Percentiles rank a stretch among this genome's conserved stretches.
Evolutionary conservation across 2,329 filamentous ascomycete species (phyloP).

Genomic region (Chaetothyriales sp.): DNA sequence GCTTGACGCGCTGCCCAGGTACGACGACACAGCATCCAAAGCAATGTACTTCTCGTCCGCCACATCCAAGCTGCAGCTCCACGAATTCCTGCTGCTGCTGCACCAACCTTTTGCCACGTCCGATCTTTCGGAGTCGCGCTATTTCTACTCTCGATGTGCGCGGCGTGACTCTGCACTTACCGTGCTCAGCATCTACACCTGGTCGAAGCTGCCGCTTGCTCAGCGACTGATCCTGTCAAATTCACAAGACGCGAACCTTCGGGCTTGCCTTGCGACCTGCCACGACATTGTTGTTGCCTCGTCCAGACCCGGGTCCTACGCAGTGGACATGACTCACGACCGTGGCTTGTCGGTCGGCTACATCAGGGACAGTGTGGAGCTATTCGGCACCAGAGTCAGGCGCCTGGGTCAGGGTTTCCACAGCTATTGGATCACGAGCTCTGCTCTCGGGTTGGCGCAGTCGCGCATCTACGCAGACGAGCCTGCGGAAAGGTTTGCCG

Average conservation of each 20-base stretch:
- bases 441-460: slow-evolving; percentile 19
- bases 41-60: slow-evolving; percentile 45
- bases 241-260: slow-evolving; percentile 2
- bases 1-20: slow-evolving; percentile 15
- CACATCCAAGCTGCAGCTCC: slow-evolving; percentile 18
- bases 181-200: slow-evolving; percentile 5
- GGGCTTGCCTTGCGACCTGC: slow-evolving; percentile 3
- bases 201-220: slow-evolving; percentile 5
- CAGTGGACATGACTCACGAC: slow-evolving; percentile 1
- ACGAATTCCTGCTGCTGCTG: slow-evolving; percentile 18
- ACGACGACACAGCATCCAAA: slow-evolving; percentile 15
- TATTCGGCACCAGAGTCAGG: slow-evolving; percentile 1
- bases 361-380: slow-evolving; percentile 10
- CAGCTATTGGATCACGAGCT: slow-evolving; percentile 22
- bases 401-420: slow-evolving; percentile 22
- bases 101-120: slow-evolving; percentile 19
- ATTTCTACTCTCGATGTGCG: slow-evolving; percentile 16
- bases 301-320: not conserved
- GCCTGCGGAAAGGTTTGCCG: slow-evolving; percentile 7
- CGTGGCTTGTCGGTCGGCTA: slow-evolving; percentile 2
- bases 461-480: slow-evolving; percentile 16
- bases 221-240: slow-evolving; percentile 4
- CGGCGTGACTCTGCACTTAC: slow-evolving; percentile 11
- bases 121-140: slow-evolving; percentile 11
- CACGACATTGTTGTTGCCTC: slow-evolving; percentile 3